Evolutionary conservation across 345 rosid genomes (phyloP), one percentile per base, ranked within the genome.

Genomic region (Atalantia buxifolia): DNA sequence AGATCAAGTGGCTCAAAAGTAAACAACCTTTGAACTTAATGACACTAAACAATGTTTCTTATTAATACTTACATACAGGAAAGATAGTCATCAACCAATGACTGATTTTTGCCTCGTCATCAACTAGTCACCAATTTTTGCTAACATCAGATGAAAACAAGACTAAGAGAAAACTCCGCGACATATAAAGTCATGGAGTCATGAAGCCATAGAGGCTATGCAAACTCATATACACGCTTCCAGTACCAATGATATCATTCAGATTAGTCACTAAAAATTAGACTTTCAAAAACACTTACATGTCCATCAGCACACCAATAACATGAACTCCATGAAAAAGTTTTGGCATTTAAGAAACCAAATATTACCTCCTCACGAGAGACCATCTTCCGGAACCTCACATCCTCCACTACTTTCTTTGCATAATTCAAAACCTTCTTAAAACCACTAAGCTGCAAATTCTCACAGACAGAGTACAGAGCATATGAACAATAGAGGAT

Each of bases 371-470:
- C 99, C 81, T 97, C 99, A 5, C 98, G 95, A 60, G 98, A 90
- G 71, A 97, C 87, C 27, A 81, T 66, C 83, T 82, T 89, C 81
- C 99, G 83, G 82, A 90, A 89, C 89, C 87, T 91, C 78, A 88
- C 86, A 79, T 97, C 99, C 83, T 97, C 99, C 69, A 82, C 85
- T 82, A 90, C 92, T 80, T 91, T 97, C 88, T 97, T 97, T 13
- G 93, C 90, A 84, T 97, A 97, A 84, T 94, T 97, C 82, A 94
- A 78, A 60, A 97, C 98, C 91, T 97, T 97, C 88, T 97, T 97
- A 85, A 83, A 94, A 75, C 99, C 99, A 74, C 93, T 92, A 79
- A 97, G 97, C 99, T 97, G 91, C 84, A 88, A 80, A 82, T 24
- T 71, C 78, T 84, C 35, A 67, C 9, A 35, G 67, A 38, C 14